Percentiles rank a stretch among this genome's conserved stretches.
Evolutionary conservation across 192 early-diverging fungal genomes (phyloP).

Genomic region (Coemansia sp.): DNA sequence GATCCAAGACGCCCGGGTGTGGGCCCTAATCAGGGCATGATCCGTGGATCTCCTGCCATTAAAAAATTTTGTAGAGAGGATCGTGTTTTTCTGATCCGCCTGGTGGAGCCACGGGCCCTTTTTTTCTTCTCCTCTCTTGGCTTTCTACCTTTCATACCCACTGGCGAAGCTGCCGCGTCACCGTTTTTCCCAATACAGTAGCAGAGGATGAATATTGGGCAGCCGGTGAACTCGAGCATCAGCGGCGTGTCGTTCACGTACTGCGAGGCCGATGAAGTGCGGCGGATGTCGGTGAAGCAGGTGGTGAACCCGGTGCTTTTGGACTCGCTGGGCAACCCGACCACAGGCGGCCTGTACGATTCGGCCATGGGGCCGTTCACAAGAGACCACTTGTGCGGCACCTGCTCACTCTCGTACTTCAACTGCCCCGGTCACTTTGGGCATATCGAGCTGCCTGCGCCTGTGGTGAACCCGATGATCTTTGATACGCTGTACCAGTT

Average conservation of each 20-base stretch:
- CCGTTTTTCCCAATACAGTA: neutral
- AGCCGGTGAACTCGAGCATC: slow-evolving; percentile 75
- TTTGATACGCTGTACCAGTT: slow-evolving; percentile 86
- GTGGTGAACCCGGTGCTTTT: slow-evolving; percentile 83
- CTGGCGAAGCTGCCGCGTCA: neutral
- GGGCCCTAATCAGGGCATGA: slow-evolving; percentile 11
- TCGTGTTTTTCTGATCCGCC: neutral
- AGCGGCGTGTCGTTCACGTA: slow-evolving; percentile 88
- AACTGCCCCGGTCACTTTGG: slow-evolving; percentile 95
- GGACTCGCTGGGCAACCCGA: slow-evolving; percentile 87
- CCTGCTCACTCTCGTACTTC: slow-evolving; percentile 75
- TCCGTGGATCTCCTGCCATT: slow-evolving; percentile 2
- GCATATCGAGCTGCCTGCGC: slow-evolving; percentile 85
- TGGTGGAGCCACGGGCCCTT: neutral
- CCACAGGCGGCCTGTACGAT: slow-evolving; percentile 88
- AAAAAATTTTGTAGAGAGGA: slow-evolving; percentile 5
- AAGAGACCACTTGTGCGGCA: slow-evolving; percentile 72
- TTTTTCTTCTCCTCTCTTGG: neutral
- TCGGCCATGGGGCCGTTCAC: slow-evolving; percentile 88
- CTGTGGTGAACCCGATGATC: slow-evolving; percentile 90
- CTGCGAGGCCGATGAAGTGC: slow-evolving; percentile 79
- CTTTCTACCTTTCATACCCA: neutral
- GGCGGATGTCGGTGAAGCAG: slow-evolving; percentile 90
- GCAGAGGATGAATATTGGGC: slow-evolving; percentile 70
- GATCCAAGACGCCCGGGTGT: no score